Evolutionary conservation across 139 green algal genomes (phyloP).

Genomic region (Picochlorum costavermella): DNA sequence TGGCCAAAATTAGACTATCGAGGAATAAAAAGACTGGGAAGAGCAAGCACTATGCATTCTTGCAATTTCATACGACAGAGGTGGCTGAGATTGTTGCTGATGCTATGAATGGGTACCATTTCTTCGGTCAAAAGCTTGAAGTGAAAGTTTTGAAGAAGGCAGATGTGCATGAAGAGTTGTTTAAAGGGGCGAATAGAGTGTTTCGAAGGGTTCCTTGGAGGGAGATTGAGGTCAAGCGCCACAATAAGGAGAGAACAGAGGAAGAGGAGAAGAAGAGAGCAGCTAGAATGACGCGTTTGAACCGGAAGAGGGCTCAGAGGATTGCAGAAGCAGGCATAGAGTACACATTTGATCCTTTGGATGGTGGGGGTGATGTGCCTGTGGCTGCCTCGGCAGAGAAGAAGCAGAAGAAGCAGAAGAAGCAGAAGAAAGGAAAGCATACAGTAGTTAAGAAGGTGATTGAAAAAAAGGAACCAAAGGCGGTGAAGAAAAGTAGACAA

Average conservation of each 20-base stretch:
- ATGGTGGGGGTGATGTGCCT: background rate
- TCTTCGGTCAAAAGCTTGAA: conserved; percentile 67
- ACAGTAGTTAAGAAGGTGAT: background rate
- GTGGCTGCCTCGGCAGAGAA: background rate
- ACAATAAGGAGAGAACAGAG: conserved; percentile 53
- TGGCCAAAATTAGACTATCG: conserved; percentile 38
- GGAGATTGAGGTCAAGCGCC: conserved; percentile 61
- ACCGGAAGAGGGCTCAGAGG: conserved; percentile 42
- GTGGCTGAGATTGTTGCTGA: conserved; percentile 73
- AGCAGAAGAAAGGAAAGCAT: background rate
- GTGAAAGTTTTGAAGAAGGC: conserved; percentile 26
- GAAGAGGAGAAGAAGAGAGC: conserved; percentile 28
- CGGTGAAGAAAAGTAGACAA: too few species aligned
- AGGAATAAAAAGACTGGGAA: conserved; percentile 41
- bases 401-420: conserved; percentile 5
- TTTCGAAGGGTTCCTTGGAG: conserved; percentile 66
- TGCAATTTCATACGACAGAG: conserved; percentile 56
- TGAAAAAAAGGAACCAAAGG: too few species aligned
- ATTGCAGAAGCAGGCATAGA: conserved; percentile 70
- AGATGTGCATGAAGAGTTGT: conserved; percentile 62
- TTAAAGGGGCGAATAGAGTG: conserved; percentile 64
- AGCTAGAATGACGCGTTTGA: conserved; percentile 31
- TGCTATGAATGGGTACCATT: conserved; percentile 87
- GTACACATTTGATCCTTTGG: conserved; percentile 61
- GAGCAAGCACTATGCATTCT: conserved; percentile 56